Conservation (phyloP, 768 basidiomycete genomes). For the Suillus sp. region DNA sequence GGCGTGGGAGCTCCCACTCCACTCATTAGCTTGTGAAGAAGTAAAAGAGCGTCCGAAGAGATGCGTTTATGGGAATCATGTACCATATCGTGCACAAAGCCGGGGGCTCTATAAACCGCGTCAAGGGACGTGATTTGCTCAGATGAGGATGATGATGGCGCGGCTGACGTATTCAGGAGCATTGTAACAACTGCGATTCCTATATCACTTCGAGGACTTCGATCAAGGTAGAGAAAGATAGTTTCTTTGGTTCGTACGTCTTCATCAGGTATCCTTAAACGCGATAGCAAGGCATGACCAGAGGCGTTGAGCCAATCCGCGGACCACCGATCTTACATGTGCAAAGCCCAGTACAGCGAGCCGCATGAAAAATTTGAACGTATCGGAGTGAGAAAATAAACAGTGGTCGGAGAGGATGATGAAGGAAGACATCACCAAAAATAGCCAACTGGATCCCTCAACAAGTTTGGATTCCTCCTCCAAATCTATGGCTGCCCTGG, state of each 20-base stretch:
- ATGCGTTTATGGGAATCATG: conserved; percentile 25
- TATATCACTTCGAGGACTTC: conserved; percentile 49
- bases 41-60: conserved; percentile 35
- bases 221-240: conserved; percentile 45
- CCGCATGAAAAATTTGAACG: conserved; percentile 41
- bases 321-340: conserved; percentile 39
- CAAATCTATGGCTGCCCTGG: conserved; percentile 32
- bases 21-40: conserved; percentile 41
- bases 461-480: conserved; percentile 22
- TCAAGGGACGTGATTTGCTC: conserved; percentile 18
- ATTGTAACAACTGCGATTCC: conserved; percentile 42
- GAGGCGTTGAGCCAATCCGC: conserved; percentile 43
- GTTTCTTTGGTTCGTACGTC: conserved; percentile 34
- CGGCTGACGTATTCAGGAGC: conserved; percentile 34
- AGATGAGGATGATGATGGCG: neutral
- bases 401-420: conserved; percentile 47
- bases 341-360: conserved; percentile 35
- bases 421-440: conserved; percentile 46
- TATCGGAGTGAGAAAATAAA: conserved; percentile 43
- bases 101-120: conserved; percentile 38
- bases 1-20: conserved; percentile 18
- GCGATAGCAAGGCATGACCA: conserved; percentile 64
- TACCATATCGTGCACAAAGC: conserved; percentile 43
- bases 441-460: conserved; percentile 45
- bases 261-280: conserved; percentile 41